These are phyloP conservation scores for Misopates orontium DNA, from an alignment of 257 asterid genomes.

Conservation along the genomic window DNA sequence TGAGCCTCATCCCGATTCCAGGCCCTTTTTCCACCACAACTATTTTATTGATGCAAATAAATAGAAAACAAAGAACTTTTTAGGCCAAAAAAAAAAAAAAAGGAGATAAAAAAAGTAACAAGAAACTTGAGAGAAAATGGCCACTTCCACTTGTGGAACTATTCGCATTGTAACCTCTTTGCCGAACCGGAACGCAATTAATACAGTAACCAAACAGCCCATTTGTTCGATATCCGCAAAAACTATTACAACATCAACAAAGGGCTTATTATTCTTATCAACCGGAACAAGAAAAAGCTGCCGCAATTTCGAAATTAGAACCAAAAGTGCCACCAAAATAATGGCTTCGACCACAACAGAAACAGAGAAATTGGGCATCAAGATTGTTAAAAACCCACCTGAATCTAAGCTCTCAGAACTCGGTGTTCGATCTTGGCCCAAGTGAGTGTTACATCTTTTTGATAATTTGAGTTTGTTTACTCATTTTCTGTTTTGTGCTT, in stretches of 20 bases:
- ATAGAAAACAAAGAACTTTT: too few species aligned
- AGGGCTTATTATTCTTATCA: not conserved
- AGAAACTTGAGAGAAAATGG: constrained; percentile 19
- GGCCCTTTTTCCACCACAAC: too few species aligned
- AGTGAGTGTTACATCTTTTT: constrained; percentile 32
- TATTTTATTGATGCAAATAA: not conserved
- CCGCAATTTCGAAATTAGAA: not conserved
- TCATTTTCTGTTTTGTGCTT: not conserved
- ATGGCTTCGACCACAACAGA: constrained; percentile 37
- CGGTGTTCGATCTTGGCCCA: constrained; percentile 89
- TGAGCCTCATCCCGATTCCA: too few species aligned
- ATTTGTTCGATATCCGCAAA: constrained; percentile 20
- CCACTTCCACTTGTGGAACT: constrained; percentile 17
- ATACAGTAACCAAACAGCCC: constrained; percentile 31
- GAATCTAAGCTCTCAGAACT: constrained; percentile 73
- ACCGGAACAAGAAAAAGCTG: not conserved
- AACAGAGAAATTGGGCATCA: constrained; percentile 61
- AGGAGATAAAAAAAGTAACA: not conserved
- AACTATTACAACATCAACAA: not conserved
- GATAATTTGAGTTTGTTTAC: too few species aligned
- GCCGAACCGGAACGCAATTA: constrained; percentile 16
- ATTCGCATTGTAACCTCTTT: constrained; percentile 7
- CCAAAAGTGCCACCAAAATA: constrained; percentile 9
- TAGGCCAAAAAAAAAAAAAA: not conserved
- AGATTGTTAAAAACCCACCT: constrained; percentile 62